Base-by-base conservation (phyloP, 1,284 basidiomycete species). In the Austroboletus novae-zelandiae region DNA sequence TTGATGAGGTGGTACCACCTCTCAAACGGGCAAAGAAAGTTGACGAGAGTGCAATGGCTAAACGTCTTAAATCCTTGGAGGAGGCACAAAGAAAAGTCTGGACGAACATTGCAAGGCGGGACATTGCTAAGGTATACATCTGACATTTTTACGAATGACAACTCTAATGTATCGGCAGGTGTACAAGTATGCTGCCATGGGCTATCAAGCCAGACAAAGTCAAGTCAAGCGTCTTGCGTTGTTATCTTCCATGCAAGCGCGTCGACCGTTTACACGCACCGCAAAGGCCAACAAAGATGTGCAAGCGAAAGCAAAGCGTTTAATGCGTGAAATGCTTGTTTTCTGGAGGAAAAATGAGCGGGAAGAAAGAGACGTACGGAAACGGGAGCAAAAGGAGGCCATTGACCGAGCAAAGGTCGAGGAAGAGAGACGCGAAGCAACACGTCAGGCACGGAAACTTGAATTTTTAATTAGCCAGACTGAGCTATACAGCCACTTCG, bases 401-500 rank as follows among this genome's bases (percentile, higher is more conserved):
- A 79, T 87, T 56, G 94, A 97, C 60, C 82, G 90, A 45, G 84
- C 94, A 36, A 94, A 91, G 71, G 76, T 94, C 39, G 97, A 99
- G 70, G 97, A 99, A 70, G 97, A 99, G 74, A 92, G 89, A 67
- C 84, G 97, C 45, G 97, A 99, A 72, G 89, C 92, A 27, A 91
- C 96, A 52, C 80, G 97, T 45, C 94, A 98, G 72, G 91, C 95
- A 4, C 83, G 97, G 59, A 99, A 99, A 72, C 83, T 99, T 51
- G 98, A 99, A 74, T 99, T 99, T 77, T 77, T 99, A 70, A 96
- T 99, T 71, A 98, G 94, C 54, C 97, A 99, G 73, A 99, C 97
- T 11, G 97, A 99, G 70, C 81, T 99, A 11, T 99, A 99, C 74
- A 97, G 93, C 60, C 97, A 99, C 76, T 99, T 99, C 77, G 94